phyloP scores from a whole-genome alignment of 306 rosid species.

The Ormosia semicastrata region DNA sequence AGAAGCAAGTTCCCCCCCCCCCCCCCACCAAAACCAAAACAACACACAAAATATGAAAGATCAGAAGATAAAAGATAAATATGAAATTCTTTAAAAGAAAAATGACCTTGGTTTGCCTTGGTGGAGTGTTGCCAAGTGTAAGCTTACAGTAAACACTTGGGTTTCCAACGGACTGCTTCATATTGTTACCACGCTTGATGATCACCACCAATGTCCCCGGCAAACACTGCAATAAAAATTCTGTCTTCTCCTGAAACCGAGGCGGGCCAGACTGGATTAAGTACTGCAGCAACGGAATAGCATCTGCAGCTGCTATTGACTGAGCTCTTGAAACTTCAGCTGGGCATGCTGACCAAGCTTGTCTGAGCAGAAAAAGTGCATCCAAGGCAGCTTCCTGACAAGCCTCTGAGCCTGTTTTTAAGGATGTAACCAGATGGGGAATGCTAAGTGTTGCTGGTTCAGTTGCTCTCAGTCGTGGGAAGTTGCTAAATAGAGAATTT shows the following conservation, averaged over 20 bases:
- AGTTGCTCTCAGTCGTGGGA: constrained; percentile 96
- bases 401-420: constrained; percentile 94
- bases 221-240: constrained; percentile 94
- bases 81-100: not conserved
- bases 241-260: constrained; percentile 96
- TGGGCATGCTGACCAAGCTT: constrained; percentile 99
- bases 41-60: not conserved
- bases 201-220: constrained; percentile 92
- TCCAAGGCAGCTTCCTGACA: constrained; percentile 98
- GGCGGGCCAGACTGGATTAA: constrained; percentile 98
- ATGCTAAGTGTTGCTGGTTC: constrained; percentile 98
- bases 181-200: constrained; percentile 88
- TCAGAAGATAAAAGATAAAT: not conserved
- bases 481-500: constrained; percentile 91
- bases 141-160: constrained; percentile 94
- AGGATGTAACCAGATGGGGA: constrained; percentile 93
- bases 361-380: constrained; percentile 91
- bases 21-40: not conserved
- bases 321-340: constrained; percentile 97
- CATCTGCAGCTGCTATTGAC: constrained; percentile 97
- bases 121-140: constrained; percentile 85
- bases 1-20: not conserved
- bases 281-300: constrained; percentile 93
- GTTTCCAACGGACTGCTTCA: constrained; percentile 99
- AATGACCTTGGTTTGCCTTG: constrained; percentile 77